Evolutionary conservation across 2,329 filamentous ascomycete species (phyloP).

Genomic region (Elsinoe arachidis): DNA sequence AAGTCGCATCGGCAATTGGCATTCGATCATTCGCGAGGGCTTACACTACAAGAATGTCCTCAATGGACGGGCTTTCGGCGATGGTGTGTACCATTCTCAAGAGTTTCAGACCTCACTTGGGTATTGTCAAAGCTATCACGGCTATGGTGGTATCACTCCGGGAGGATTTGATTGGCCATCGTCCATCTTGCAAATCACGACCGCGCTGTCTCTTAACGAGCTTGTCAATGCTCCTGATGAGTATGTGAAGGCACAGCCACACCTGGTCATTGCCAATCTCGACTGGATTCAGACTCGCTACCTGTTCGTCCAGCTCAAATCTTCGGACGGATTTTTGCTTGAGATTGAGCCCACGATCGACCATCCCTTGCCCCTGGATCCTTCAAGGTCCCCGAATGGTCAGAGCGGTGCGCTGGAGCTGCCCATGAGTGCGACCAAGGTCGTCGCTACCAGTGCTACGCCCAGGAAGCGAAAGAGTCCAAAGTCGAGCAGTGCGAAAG

Average conservation of each 20-base stretch:
- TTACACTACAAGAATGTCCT: constrained; percentile 57
- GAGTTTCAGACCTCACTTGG: constrained; percentile 47
- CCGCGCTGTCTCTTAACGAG: constrained; percentile 70
- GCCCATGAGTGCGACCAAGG: constrained; percentile 45
- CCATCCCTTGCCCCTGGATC: constrained; percentile 33
- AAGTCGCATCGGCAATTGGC: constrained; percentile 70
- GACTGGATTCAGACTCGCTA: constrained; percentile 91
- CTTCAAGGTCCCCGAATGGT: constrained; percentile 34
- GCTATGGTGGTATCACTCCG: neutral
- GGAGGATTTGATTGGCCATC: constrained; percentile 49
- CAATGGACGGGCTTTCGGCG: constrained; percentile 62
- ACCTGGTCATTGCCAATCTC: constrained; percentile 63
- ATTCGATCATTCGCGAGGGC: constrained; percentile 76
- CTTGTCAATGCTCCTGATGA: constrained; percentile 64
- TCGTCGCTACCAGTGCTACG: constrained; percentile 21
- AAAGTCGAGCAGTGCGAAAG: constrained; percentile 16
- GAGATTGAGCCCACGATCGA: constrained; percentile 17
- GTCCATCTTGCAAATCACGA: constrained; percentile 52
- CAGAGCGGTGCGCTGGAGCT: constrained; percentile 37
- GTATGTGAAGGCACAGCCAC: constrained; percentile 49
- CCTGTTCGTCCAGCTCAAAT: constrained; percentile 52
- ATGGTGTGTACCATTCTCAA: constrained; percentile 74
- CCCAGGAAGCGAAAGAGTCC: constrained; percentile 15
- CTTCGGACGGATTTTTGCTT: constrained; percentile 12
- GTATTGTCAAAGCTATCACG: constrained; percentile 35